These are phyloP conservation scores for Amborella trichopoda DNA, from an alignment of 164 flowering plant species.

Conservation along the genomic window DNA sequence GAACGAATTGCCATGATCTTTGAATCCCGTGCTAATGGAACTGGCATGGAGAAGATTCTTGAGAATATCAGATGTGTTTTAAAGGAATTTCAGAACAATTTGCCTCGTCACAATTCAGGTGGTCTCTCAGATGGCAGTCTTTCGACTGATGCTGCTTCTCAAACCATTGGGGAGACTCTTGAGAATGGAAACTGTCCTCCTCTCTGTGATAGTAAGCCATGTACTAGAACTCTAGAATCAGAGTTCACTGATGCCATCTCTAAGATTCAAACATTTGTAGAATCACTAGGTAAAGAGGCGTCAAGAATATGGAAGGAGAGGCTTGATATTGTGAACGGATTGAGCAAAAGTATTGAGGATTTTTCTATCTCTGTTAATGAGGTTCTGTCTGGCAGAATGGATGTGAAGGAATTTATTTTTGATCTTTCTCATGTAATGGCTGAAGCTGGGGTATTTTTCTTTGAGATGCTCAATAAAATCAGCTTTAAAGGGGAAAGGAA, in stretches of 20 bases:
- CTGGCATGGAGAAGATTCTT: conserved; percentile 21
- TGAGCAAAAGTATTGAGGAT: conserved; percentile 32
- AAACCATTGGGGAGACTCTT: conserved; percentile 19
- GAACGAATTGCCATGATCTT: conserved; percentile 15
- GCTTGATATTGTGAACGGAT: conserved; percentile 23
- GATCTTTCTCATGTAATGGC: conserved; percentile 57
- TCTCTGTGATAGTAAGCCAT: conserved; percentile 9
- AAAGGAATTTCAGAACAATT: conserved; percentile 31
- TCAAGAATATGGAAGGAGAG: conserved; percentile 21
- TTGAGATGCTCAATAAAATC: conserved; percentile 39
- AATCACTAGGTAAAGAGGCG: conserved; percentile 57
- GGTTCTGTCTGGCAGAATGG: conserved; percentile 19
- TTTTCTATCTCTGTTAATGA: conserved; percentile 40
- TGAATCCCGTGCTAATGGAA: conserved; percentile 16
- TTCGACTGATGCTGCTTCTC: conserved; percentile 18
- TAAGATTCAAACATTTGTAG: conserved; percentile 56
- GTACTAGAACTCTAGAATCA: conserved; percentile 6
- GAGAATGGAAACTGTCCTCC: conserved; percentile 17
- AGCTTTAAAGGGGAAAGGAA: conserved; percentile 37
- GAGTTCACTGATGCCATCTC: conserved; percentile 48
- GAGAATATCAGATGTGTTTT: conserved; percentile 39
- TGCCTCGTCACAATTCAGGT: conserved; percentile 19
- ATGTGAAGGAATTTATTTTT: conserved; percentile 45
- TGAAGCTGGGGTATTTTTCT: conserved; percentile 40
- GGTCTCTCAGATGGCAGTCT: conserved; percentile 17